phyloP scores from a whole-genome alignment of 1,139 yeast species.

The Candida sp. region DNA sequence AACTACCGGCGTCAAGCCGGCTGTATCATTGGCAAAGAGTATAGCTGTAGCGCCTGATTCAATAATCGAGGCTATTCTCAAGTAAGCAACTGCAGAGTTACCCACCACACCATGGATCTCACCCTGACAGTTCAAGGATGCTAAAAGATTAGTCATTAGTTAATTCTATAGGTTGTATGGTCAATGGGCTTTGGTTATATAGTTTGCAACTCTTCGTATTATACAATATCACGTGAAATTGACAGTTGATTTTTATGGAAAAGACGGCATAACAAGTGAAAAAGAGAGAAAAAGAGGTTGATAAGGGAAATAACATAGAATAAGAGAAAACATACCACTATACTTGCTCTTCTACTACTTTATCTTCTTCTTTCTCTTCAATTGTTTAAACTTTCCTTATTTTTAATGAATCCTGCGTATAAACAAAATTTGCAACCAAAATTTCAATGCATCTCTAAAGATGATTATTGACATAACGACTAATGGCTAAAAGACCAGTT shows the following conservation, averaged over 20 bases:
- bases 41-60: slow-evolving; percentile 60
- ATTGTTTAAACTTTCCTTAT: no score
- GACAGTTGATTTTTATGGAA: background rate
- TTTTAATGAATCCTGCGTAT: background rate
- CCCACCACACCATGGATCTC: slow-evolving; percentile 68
- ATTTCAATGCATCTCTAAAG: background rate
- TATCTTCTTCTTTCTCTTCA: no score
- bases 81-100: slow-evolving; percentile 41
- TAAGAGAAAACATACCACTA: no score
- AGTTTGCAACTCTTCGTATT: slow-evolving; percentile 8
- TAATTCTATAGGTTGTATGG: no score
- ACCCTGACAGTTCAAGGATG: slow-evolving; percentile 47
- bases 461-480: background rate
- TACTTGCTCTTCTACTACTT: no score
- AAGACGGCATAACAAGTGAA: no score
- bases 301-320: no score
- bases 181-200: no score
- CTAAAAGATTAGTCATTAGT: slow-evolving; percentile 35
- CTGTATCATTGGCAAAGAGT: slow-evolving; percentile 29
- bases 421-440: background rate
- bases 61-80: slow-evolving; percentile 47
- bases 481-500: slow-evolving; percentile 73
- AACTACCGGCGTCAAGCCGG: slow-evolving; percentile 19
- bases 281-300: no score
- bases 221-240: slow-evolving; percentile 18